Conservation (phyloP, 768 basidiomycete genomes). For the Leccinum sublutescens region DNA sequence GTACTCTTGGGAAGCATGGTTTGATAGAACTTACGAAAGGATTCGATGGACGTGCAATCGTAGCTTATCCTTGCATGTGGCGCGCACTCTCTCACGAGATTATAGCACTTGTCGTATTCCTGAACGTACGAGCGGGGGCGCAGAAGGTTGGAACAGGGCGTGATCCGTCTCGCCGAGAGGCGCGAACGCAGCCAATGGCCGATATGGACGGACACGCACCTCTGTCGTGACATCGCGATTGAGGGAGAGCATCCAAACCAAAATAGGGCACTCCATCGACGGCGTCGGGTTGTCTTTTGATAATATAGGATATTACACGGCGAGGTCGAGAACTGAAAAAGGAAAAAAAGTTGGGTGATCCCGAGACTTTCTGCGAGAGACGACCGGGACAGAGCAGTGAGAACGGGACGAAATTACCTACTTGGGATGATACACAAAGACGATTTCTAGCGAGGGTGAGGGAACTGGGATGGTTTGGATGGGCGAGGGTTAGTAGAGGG, state of each 20-base stretch:
- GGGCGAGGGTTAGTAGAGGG: background rate
- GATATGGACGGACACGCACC: conserved; percentile 36
- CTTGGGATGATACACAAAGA: background rate
- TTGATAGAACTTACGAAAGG: conserved; percentile 55
- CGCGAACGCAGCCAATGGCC: background rate
- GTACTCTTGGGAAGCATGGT: background rate
- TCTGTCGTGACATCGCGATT: conserved; percentile 70
- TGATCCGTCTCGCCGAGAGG: conserved; percentile 4
- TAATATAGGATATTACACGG: conserved; percentile 2
- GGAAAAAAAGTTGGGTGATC: background rate
- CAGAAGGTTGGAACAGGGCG: background rate
- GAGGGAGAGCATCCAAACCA: conserved; percentile 79
- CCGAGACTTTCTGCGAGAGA: background rate
- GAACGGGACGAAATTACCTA: background rate
- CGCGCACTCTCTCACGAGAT: conserved; percentile 59
- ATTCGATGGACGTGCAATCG: conserved; percentile 57
- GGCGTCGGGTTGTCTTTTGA: background rate
- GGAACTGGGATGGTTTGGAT: background rate
- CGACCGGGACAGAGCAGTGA: background rate
- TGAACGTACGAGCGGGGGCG: conserved; percentile 27
- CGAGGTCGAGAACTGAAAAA: background rate
- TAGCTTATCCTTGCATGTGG: conserved; percentile 54
- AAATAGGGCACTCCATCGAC: conserved; percentile 58
- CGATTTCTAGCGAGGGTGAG: background rate
- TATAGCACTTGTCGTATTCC: conserved; percentile 73